Percentiles rank a stretch among this genome's conserved stretches.
These are phyloP conservation scores for Alternaria triticimaculans DNA, from an alignment of 2,329 filamentous ascomycete species.

Conservation along the genomic window DNA sequence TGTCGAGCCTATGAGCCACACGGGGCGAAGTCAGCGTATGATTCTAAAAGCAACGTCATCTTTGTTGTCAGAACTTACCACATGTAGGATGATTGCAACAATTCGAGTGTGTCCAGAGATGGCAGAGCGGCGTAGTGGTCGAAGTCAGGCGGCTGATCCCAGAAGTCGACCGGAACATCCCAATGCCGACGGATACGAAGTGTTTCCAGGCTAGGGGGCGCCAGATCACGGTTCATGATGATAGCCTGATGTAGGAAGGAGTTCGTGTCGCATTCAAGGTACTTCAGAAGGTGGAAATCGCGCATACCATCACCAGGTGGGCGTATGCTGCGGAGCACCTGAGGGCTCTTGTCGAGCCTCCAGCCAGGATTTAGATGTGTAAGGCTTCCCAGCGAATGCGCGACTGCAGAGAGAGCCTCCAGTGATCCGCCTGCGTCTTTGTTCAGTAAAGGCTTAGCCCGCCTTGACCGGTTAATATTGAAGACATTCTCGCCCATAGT, in stretches of 20 bases:
- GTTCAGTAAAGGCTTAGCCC: constrained; percentile 23
- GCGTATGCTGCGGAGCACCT: constrained; percentile 21
- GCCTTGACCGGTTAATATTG: constrained; percentile 25
- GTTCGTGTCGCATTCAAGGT: constrained; percentile 36
- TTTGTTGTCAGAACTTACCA: constrained; percentile 1
- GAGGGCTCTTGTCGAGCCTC: constrained; percentile 16
- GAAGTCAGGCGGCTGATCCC: constrained; percentile 35
- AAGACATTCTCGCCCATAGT: constrained; percentile 45
- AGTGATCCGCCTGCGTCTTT: constrained; percentile 24
- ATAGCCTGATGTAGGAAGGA: constrained; percentile 41
- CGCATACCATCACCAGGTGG: constrained; percentile 38
- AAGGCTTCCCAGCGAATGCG: constrained; percentile 41
- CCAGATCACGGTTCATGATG: constrained; percentile 33
- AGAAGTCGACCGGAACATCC: constrained; percentile 29
- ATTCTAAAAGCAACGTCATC: neutral
- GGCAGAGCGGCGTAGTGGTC: constrained; percentile 33
- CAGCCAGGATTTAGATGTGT: constrained; percentile 37
- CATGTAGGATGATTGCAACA: constrained; percentile 30
- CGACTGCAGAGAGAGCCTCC: constrained; percentile 34
- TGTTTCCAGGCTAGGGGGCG: constrained; percentile 38
- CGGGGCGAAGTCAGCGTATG: neutral
- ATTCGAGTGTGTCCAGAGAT: constrained; percentile 37
- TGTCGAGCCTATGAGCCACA: neutral
- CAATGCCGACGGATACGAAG: constrained; percentile 36
- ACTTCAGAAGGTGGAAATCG: constrained; percentile 37